Percentiles rank a stretch among this genome's conserved stretches.
These are phyloP conservation scores for Lactarius trivialis DNA, from an alignment of 768 basidiomycete species.

Conservation along the genomic window DNA sequence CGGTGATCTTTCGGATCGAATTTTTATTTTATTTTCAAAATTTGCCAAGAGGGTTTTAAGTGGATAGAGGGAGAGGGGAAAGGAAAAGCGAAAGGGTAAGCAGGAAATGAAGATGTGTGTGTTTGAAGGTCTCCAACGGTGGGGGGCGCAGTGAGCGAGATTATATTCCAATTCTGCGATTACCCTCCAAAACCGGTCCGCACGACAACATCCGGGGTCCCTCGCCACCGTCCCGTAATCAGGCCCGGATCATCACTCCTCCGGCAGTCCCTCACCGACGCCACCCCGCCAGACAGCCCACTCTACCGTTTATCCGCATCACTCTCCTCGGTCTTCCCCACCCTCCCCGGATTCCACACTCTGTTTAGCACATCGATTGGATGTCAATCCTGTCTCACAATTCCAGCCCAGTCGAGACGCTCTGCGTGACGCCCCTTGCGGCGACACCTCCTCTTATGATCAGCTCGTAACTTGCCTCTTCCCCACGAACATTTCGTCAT, in stretches of 20 bases:
- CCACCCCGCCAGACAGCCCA: constrained; percentile 18
- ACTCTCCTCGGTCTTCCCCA: background rate
- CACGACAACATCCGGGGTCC: constrained; percentile 16
- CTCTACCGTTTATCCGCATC: background rate
- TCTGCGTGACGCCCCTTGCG: background rate
- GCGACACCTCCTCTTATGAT: background rate
- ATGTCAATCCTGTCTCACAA: background rate
- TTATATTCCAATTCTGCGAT: constrained; percentile 7
- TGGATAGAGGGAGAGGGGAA: background rate
- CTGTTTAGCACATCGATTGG: background rate
- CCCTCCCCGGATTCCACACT: background rate
- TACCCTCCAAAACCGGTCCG: constrained; percentile 4
- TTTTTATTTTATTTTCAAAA: background rate
- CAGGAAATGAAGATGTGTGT: background rate
- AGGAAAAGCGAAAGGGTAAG: background rate
- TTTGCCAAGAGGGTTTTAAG: background rate
- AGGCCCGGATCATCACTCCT: constrained; percentile 20
- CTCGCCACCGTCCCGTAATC: background rate
- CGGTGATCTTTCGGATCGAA: background rate
- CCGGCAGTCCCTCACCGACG: constrained; percentile 17
- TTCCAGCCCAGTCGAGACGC: background rate
- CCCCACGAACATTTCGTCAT: background rate
- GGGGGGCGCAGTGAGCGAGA: background rate
- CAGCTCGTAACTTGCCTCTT: background rate
- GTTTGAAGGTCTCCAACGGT: background rate